phyloP scores from a whole-genome alignment of 2,329 filamentous ascomycete genomes.

The Lasiodiplodia theobromae region DNA sequence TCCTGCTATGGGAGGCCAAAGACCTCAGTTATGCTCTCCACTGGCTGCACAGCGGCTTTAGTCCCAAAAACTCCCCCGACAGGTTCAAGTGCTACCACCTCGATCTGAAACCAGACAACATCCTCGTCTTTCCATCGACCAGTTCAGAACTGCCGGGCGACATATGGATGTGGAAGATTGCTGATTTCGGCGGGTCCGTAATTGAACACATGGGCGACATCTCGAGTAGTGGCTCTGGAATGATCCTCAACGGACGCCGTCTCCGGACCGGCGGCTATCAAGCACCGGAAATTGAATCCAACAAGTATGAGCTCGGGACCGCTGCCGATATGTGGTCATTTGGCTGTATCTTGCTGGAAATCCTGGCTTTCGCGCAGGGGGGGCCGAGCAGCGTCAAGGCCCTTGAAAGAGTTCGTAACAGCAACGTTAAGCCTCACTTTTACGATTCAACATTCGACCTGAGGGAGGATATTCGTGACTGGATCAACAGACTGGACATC shows the following conservation, averaged over 20 bases:
- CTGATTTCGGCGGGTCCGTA: conserved; percentile 12
- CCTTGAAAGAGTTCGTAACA: conserved; percentile 3
- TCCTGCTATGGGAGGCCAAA: conserved; percentile 14
- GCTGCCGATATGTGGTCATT: conserved; percentile 16
- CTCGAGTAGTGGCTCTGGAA: background rate
- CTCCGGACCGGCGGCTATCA: conserved; percentile 8
- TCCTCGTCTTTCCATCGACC: background rate
- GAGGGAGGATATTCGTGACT: background rate
- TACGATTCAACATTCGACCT: background rate
- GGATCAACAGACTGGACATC: background rate
- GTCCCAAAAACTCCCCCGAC: background rate
- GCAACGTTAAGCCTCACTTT: background rate
- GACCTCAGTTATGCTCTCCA: conserved; percentile 2
- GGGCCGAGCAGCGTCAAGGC: background rate
- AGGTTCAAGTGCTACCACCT: conserved; percentile 12
- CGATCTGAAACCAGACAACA: conserved; percentile 16
- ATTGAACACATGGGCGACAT: conserved; percentile 6
- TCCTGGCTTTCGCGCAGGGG: background rate
- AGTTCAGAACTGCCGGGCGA: background rate
- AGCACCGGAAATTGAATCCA: conserved; percentile 11
- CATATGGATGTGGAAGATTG: conserved; percentile 19
- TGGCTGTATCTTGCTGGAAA: conserved; percentile 7
- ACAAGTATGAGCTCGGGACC: background rate
- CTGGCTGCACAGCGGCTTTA: conserved; percentile 7
- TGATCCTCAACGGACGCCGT: background rate